These are phyloP conservation scores for Omphalotus guepiniiformis DNA, from an alignment of 768 basidiomycete species.

Conservation along the genomic window DNA sequence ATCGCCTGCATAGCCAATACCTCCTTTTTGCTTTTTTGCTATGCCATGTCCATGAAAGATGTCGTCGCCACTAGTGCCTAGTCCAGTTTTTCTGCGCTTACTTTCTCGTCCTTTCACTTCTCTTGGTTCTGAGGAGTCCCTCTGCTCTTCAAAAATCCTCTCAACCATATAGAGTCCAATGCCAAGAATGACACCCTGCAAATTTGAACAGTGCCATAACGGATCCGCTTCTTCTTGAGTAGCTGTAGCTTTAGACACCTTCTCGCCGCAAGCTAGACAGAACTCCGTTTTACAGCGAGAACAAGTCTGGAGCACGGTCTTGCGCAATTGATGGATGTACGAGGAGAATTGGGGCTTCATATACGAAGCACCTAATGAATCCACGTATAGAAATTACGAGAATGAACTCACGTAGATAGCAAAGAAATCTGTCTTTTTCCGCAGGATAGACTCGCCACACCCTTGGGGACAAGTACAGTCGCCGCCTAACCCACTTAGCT, in stretches of 20 bases:
- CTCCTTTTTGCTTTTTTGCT: constrained; percentile 70
- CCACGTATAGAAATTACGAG: neutral
- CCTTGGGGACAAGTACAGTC: constrained; percentile 67
- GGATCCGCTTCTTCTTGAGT: constrained; percentile 45
- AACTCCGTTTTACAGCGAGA: constrained; percentile 54
- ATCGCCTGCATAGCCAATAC: constrained; percentile 85
- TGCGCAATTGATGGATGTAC: constrained; percentile 63
- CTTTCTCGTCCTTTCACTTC: constrained; percentile 18
- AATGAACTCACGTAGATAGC: constrained; percentile 62
- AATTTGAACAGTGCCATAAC: constrained; percentile 84
- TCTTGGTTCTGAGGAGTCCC: constrained; percentile 27
- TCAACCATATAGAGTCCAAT: constrained; percentile 87
- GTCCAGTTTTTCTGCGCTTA: constrained; percentile 23
- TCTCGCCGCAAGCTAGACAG: constrained; percentile 77
- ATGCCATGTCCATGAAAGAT: constrained; percentile 37
- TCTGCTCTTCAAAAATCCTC: constrained; percentile 56
- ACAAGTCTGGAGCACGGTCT: constrained; percentile 58
- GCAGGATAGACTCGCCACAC: constrained; percentile 59
- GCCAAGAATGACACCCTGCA: constrained; percentile 90
- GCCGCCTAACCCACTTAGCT: constrained; percentile 40
- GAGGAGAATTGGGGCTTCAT: constrained; percentile 64
- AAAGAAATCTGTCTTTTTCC: constrained; percentile 79
- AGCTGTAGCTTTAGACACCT: constrained; percentile 40
- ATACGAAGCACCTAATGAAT: constrained; percentile 9
- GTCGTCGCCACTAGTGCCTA: constrained; percentile 44